Conservation (phyloP, 139 green algal species). For the Micractinium conductrix region DNA sequence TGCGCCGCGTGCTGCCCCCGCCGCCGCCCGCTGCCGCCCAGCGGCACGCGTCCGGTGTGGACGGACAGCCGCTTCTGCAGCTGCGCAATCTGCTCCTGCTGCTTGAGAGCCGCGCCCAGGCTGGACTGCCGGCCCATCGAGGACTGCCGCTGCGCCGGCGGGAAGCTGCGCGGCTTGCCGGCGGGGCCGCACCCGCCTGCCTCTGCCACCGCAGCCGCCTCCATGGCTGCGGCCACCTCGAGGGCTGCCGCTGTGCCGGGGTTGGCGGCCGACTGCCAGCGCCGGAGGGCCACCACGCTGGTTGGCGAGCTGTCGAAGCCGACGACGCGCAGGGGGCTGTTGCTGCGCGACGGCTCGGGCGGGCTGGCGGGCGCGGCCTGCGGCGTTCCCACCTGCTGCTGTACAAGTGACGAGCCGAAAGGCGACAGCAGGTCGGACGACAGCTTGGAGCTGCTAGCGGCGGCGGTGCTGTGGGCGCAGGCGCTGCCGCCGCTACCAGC, state of each 20-base stretch:
- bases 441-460: too few species aligned
- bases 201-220: background rate
- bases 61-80: slow-evolving; percentile 12
- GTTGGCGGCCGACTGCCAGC: slow-evolving; percentile 2
- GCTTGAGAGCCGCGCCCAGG: slow-evolving; percentile 2
- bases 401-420: slow-evolving; percentile 6
- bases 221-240: background rate
- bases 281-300: slow-evolving; percentile 1
- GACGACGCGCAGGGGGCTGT: background rate
- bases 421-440: slow-evolving; percentile 7
- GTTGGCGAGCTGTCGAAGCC: slow-evolving; percentile 19
- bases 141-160: background rate
- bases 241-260: background rate
- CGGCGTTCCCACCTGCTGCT: background rate
- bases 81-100: slow-evolving; percentile 10
- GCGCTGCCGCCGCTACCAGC: too few species aligned
- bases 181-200: background rate
- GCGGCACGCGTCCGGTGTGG: background rate
- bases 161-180: too few species aligned
- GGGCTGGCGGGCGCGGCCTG: background rate
- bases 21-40: background rate
- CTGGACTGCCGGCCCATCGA: slow-evolving; percentile 8
- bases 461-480: too few species aligned
- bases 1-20: background rate
- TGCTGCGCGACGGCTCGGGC: background rate